Percentiles rank a stretch among this genome's conserved stretches.
These are phyloP conservation scores for Penicillium sclerotiorum DNA, from an alignment of 2,329 filamentous ascomycete genomes.

Conservation along the genomic window DNA sequence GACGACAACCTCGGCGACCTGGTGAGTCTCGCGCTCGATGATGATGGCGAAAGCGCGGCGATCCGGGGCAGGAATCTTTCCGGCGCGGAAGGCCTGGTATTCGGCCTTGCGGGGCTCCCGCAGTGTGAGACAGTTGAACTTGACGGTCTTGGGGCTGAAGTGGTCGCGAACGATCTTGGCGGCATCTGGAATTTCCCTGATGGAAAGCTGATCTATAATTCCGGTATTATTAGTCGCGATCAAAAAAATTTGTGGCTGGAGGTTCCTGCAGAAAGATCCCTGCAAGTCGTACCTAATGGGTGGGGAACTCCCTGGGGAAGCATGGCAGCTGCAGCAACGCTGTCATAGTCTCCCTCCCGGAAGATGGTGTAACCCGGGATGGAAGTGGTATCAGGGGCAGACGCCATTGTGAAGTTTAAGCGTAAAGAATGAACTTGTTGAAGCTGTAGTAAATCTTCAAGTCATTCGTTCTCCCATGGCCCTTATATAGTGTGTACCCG, in stretches of 20 bases:
- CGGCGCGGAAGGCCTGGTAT: conserved; percentile 37
- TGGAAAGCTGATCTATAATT: conserved; percentile 30
- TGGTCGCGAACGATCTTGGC: conserved; percentile 32
- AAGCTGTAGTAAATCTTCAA: conserved; percentile 13
- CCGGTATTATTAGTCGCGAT: not conserved
- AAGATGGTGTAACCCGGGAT: conserved; percentile 32
- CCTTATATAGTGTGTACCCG: conserved; percentile 21
- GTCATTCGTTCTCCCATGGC: not conserved
- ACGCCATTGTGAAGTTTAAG: conserved; percentile 23
- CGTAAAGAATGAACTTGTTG: conserved; percentile 11
- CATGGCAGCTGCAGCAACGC: conserved; percentile 27
- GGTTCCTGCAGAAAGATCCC: not conserved
- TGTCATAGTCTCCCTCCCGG: conserved; percentile 31
- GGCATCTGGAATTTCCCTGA: conserved; percentile 31
- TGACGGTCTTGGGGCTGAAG: conserved; percentile 32
- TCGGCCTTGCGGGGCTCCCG: conserved; percentile 50
- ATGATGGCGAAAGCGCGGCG: conserved; percentile 52
- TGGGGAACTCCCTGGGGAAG: conserved; percentile 24
- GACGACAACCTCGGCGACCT: conserved; percentile 32
- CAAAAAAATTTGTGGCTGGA: not conserved
- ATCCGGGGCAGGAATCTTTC: conserved; percentile 32
- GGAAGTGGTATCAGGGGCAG: conserved; percentile 29
- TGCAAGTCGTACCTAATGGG: conserved; percentile 22
- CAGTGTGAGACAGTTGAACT: conserved; percentile 55
- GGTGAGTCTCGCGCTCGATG: conserved; percentile 39